Evolutionary conservation across 495 filamentous ascomycete genomes (phyloP).

Genomic region (Pseudotulostoma volvatum): DNA sequence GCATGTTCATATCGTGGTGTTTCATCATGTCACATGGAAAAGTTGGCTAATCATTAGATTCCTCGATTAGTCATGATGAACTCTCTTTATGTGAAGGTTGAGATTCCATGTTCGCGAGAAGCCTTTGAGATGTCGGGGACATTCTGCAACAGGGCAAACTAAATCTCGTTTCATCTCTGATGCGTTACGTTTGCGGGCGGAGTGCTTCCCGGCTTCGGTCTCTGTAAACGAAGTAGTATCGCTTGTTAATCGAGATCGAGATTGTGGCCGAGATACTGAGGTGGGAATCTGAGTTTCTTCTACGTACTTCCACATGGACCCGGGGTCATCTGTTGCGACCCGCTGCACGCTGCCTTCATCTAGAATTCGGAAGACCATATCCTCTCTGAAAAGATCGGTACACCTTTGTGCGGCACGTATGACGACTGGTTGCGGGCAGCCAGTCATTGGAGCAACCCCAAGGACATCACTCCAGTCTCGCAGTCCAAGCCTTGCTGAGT

Average conservation of each 20-base stretch:
- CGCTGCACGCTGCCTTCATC: constrained; percentile 22
- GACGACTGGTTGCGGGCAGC: constrained; percentile 44
- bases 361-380: constrained; percentile 43
- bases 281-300: constrained; percentile 21
- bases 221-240: background rate
- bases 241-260: background rate
- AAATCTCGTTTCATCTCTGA: constrained; percentile 16
- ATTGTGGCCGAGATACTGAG: constrained; percentile 1
- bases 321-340: constrained; percentile 7
- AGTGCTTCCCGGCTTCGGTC: background rate
- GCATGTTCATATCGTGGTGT: no score
- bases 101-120: constrained; percentile 28
- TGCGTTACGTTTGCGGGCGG: constrained; percentile 13
- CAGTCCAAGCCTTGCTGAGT: constrained; percentile 20
- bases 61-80: constrained; percentile 19
- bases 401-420: constrained; percentile 53
- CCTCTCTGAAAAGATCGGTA: constrained; percentile 48
- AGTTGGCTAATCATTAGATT: no score
- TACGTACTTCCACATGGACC: constrained; percentile 12
- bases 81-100: constrained; percentile 20
- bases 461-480: constrained; percentile 74
- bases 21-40: no score
- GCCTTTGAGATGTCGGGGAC: constrained; percentile 16
- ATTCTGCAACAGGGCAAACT: constrained; percentile 18
- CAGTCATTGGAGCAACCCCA: constrained; percentile 53